Base-by-base conservation (phyloP, 2,329 filamentous ascomycete species). In the Paramyrothecium roridum region DNA sequence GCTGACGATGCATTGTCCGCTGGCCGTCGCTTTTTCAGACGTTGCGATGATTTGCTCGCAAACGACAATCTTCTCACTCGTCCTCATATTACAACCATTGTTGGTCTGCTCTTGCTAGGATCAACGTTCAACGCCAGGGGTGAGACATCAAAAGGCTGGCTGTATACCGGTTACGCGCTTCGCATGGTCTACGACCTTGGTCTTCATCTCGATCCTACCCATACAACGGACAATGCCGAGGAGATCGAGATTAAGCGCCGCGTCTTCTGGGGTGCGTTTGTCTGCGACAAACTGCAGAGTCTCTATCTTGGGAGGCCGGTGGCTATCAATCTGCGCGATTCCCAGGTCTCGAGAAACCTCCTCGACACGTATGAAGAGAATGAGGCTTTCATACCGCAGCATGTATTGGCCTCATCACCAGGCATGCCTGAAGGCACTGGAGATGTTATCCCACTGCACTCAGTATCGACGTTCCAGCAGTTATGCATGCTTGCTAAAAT, bases 121-220 rank as follows among this genome's bases (percentile, higher is more conserved):
- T 62, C 63, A 3, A 66, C 63, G 8, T 63, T 59, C 52, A 62
- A 62, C 23, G 59, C 67, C 13, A 50, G 55, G 8, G 65, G 66
- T 3, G 52, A 58, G 34, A 62, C 62, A 3, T 65, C 63, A n/a
- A 68, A 67, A 53, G 72, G 70, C 1, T 76, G 74, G 74, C 60
- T 75, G 2, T 72, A 71, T 55, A 70, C 68, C 2, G 74, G 74
- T 2, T 72, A 72, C 54, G 74, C 72, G 0, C 60, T 73, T 43
- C 66, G 74, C 1, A 75, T 77, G 73, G 64, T 74, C 7, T 71
- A 70, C 53, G 73, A 76, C 48, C 63, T 76, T 3, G 72, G 72
- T 4, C 61, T 73, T 11, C 72, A 76, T 56, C 60, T 76, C 3
- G 70, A 74, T 53, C 59, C 48, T 8, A 52, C 52, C 48, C 57